Conservation (phyloP, 2,329 filamentous ascomycete genomes). For the Claviceps digitariae region DNA sequence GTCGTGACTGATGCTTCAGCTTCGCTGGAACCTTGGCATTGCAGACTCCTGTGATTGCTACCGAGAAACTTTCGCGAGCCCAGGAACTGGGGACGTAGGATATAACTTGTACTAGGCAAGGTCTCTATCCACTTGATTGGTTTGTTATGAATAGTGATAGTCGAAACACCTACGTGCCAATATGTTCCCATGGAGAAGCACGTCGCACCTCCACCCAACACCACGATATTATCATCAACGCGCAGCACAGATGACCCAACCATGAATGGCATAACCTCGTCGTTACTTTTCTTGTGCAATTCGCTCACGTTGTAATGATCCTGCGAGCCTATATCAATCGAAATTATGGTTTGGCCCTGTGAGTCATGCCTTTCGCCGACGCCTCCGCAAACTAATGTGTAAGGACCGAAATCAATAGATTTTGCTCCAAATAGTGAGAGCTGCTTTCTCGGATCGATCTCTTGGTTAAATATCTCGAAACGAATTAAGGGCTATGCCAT, state of each 20-base stretch:
- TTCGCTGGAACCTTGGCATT: neutral
- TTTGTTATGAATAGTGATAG: slow-evolving; percentile 15
- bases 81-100: slow-evolving; percentile 9
- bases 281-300: slow-evolving; percentile 3
- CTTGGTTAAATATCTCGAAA: slow-evolving; percentile 9
- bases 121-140: neutral
- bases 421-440: slow-evolving; percentile 22
- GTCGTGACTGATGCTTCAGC: slow-evolving; percentile 11
- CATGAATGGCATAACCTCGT: slow-evolving; percentile 42
- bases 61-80: slow-evolving; percentile 16
- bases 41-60: slow-evolving; percentile 2
- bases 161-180: slow-evolving; percentile 55
- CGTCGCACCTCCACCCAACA: slow-evolving; percentile 70
- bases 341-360: slow-evolving; percentile 17
- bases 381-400: slow-evolving; percentile 19
- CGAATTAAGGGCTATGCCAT: slow-evolving; percentile 13
- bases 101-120: neutral
- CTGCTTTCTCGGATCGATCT: neutral
- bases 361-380: slow-evolving; percentile 14
- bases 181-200: slow-evolving; percentile 86
- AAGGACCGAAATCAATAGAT: slow-evolving; percentile 10
- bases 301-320: slow-evolving; percentile 16
- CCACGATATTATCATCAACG: slow-evolving; percentile 37
- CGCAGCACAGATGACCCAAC: slow-evolving; percentile 49
- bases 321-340: slow-evolving; percentile 15